Conservation (phyloP, 176 grass and related monocot species). For the Musa troglodytarum region DNA sequence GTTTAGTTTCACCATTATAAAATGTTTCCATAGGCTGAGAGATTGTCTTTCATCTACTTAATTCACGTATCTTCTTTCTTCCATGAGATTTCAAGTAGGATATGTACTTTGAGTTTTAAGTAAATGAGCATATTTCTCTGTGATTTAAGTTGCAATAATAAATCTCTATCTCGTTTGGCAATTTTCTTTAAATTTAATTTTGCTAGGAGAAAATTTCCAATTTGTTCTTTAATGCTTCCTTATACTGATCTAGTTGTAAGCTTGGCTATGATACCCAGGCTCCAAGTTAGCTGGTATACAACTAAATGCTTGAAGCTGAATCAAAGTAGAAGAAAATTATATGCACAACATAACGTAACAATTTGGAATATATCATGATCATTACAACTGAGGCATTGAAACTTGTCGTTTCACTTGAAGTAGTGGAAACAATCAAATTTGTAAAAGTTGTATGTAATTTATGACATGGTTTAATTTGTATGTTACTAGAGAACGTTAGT, state of each 20-base stretch:
- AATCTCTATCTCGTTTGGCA: not conserved
- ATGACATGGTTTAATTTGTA: not conserved
- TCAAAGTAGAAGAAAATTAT: not conserved
- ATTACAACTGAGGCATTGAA: not conserved
- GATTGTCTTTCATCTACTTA: not conserved
- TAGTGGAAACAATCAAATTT: not conserved
- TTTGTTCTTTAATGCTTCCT: too few species aligned
- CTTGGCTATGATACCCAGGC: too few species aligned
- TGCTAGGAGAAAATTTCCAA: too few species aligned
- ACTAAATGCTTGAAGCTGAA: not conserved
- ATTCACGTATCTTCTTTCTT: not conserved
- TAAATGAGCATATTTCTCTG: too few species aligned
- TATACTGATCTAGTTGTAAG: too few species aligned
- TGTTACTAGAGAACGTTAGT: not conserved
- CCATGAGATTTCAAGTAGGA: not conserved
- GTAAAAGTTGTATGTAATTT: not conserved
- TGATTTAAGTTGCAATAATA: not conserved
- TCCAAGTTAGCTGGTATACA: too few species aligned
- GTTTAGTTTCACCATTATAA: not conserved
- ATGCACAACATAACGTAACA: not conserved
- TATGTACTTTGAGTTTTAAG: not conserved
- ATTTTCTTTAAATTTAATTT: too few species aligned
- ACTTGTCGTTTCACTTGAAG: not conserved
- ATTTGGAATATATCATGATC: not conserved
- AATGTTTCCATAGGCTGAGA: too few species aligned